Evolutionary conservation across 306 rosid genomes (phyloP).

Genomic region (Hippophae tibetana): DNA sequence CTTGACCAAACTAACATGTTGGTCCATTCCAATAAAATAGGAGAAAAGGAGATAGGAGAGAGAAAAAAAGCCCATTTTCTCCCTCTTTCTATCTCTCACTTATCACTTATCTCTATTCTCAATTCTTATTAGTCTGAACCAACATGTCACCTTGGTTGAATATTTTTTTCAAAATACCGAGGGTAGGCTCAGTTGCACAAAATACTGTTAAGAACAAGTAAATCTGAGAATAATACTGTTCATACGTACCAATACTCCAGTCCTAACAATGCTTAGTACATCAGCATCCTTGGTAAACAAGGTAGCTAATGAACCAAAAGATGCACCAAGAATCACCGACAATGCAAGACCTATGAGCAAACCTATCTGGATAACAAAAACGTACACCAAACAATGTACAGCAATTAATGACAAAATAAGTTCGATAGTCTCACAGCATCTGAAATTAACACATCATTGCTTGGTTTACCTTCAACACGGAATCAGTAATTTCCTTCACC

Average conservation of each 20-base stretch:
- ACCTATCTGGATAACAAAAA: slow-evolving; percentile 56
- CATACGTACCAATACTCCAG: slow-evolving; percentile 62
- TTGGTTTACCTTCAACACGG: slow-evolving; percentile 43
- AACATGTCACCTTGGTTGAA: too few species aligned
- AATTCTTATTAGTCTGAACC: too few species aligned
- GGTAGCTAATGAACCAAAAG: slow-evolving; percentile 71
- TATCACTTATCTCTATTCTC: too few species aligned
- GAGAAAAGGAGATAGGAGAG: too few species aligned
- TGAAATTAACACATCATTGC: not conserved
- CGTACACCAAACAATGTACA: slow-evolving; percentile 9
- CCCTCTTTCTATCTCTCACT: too few species aligned
- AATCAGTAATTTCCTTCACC: slow-evolving; percentile 63
- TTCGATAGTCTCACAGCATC: too few species aligned
- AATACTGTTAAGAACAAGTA: slow-evolving; percentile 1
- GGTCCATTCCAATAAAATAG: too few species aligned
- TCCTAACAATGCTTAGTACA: slow-evolving; percentile 61
- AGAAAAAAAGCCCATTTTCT: too few species aligned
- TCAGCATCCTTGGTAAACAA: slow-evolving; percentile 77
- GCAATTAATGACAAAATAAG: too few species aligned
- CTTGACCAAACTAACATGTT: too few species aligned
- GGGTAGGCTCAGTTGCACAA: not conserved
- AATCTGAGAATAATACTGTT: slow-evolving; percentile 1
- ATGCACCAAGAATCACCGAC: slow-evolving; percentile 59
- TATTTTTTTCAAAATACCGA: too few species aligned
- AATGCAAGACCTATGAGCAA: slow-evolving; percentile 56